phyloP scores from a whole-genome alignment of 371 early-diverging fungal genomes.

The Actinomortierella ambigua region DNA sequence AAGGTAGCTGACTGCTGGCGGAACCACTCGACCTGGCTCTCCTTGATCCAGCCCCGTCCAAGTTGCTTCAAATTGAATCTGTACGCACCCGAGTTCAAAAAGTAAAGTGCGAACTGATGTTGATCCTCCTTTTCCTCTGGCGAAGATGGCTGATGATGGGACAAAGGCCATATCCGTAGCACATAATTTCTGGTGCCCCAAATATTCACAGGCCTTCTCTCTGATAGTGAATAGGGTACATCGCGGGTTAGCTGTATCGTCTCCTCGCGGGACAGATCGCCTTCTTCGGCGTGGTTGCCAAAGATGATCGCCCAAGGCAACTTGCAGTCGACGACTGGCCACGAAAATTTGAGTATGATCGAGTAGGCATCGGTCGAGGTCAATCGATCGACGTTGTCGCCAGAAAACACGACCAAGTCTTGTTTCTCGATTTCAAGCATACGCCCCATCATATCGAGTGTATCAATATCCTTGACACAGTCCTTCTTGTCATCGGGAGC shows the following conservation, averaged over 20 bases:
- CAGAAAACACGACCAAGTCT: constrained; percentile 59
- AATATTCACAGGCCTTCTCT: constrained; percentile 50
- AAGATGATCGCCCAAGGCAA: constrained; percentile 63
- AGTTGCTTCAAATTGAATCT: constrained; percentile 41
- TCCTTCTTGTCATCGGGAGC: constrained; percentile 45
- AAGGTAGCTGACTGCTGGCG: constrained; percentile 29
- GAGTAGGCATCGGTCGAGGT: constrained; percentile 40
- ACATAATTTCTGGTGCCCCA: constrained; percentile 58
- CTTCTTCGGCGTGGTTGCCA: constrained; percentile 63
- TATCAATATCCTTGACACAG: constrained; percentile 54
- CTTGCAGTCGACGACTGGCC: constrained; percentile 50
- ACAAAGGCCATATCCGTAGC: constrained; percentile 29
- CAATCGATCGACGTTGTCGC: constrained; percentile 59
- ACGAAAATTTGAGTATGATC: constrained; percentile 54
- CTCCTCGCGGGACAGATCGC: constrained; percentile 56
- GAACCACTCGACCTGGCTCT: constrained; percentile 58
- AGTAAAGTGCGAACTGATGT: constrained; percentile 53
- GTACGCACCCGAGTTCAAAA: constrained; percentile 57
- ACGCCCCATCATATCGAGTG: constrained; percentile 49
- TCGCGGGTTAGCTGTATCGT: constrained; percentile 50
- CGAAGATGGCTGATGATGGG: not conserved
- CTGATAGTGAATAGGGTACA: constrained; percentile 53
- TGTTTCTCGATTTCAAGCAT: constrained; percentile 55
- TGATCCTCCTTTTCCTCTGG: not conserved
- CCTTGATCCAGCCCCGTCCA: constrained; percentile 50